These are phyloP conservation scores for Trapa incisa DNA, from an alignment of 345 rosid genomes.

Conservation along the genomic window DNA sequence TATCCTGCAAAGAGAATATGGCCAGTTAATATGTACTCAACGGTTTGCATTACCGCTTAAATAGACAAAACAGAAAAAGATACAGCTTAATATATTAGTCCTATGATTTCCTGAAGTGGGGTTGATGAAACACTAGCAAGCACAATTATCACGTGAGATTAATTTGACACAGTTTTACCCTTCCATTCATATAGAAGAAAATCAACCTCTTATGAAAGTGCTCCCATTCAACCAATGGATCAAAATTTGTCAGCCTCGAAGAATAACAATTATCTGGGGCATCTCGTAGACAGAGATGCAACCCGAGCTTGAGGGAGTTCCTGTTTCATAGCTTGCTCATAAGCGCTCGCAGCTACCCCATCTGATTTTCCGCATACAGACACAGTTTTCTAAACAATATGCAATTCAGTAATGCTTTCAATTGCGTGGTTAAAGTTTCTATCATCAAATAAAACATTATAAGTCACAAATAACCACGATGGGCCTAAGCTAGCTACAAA, in stretches of 20 bases:
- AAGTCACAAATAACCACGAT: neutral
- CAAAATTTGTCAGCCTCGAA: neutral
- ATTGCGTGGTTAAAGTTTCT: neutral
- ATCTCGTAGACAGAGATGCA: neutral
- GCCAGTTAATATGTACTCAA: neutral
- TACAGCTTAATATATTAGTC: neutral
- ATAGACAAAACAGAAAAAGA: neutral
- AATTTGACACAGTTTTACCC: neutral
- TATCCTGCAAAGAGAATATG: slow-evolving; percentile 20
- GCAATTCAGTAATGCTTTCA: neutral
- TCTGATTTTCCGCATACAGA: neutral
- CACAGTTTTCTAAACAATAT: neutral
- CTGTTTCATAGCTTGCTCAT: neutral
- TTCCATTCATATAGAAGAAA: neutral
- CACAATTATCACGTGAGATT: neutral
- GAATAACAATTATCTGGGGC: neutral
- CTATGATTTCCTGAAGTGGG: neutral
- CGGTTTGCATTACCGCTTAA: neutral
- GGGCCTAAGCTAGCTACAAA: neutral
- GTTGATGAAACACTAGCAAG: neutral
- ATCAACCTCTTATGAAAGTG: neutral
- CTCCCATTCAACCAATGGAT: neutral
- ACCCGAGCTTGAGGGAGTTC: neutral
- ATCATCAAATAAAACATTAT: neutral
- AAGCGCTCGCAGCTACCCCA: neutral